Percentiles rank a stretch among this genome's conserved stretches.
These are phyloP conservation scores for Lactarius sp. DNA, from an alignment of 768 basidiomycete species.

Conservation along the genomic window DNA sequence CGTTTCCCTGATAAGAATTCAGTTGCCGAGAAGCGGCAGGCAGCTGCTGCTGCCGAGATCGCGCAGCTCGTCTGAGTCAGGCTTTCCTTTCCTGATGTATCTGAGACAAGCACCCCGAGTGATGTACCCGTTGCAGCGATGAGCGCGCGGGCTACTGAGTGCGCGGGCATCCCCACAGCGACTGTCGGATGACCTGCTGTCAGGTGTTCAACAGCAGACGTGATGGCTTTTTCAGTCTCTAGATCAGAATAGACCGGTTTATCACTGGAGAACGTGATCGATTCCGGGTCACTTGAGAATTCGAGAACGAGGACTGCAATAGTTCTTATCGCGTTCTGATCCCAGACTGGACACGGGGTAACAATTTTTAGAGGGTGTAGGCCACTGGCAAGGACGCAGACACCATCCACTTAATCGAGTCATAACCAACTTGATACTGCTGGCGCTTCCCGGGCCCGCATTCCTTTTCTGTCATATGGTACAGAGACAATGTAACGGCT, in stretches of 20 bases:
- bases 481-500: too few relatives aligned
- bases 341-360: too few relatives aligned
- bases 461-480: rapidly evolving
- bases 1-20: too few relatives aligned
- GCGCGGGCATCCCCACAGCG: constrained; percentile 91
- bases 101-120: constrained; percentile 92
- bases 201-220: constrained; percentile 52
- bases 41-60: constrained; percentile 65
- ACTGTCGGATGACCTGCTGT: constrained; percentile 63
- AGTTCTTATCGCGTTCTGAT: not conserved
- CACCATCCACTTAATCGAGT: too few relatives aligned
- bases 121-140: constrained; percentile 72
- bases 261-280: constrained; percentile 54
- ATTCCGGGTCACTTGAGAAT: constrained; percentile 58
- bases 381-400: too few relatives aligned
- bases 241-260: constrained; percentile 45
- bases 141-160: constrained; percentile 86
- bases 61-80: constrained; percentile 83
- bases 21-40: too few relatives aligned
- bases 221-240: constrained; percentile 50
- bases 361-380: too few relatives aligned
- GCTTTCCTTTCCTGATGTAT: constrained; percentile 89
- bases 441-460: too few relatives aligned
- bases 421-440: too few relatives aligned
- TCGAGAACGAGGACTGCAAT: constrained; percentile 31